These are phyloP conservation scores for Choanephora cucurbitarum DNA, from an alignment of 371 early-diverging fungal genomes.

Conservation along the genomic window DNA sequence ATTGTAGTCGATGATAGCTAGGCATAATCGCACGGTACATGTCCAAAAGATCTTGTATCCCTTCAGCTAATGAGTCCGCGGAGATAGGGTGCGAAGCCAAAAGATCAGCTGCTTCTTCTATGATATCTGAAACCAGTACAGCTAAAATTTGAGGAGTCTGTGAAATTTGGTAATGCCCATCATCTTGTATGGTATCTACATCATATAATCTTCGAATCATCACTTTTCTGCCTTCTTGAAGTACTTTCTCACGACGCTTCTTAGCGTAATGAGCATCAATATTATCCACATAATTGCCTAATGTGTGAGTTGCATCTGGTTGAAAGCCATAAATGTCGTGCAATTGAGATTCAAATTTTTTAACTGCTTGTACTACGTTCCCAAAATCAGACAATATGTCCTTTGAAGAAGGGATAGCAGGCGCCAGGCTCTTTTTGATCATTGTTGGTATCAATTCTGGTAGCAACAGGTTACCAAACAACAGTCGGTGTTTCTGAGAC, in stretches of 20 bases:
- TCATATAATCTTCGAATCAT: slow-evolving; percentile 49
- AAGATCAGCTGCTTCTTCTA: slow-evolving; percentile 37
- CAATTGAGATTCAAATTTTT: slow-evolving; percentile 16
- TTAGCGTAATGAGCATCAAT: slow-evolving; percentile 44
- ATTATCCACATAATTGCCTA: slow-evolving; percentile 24
- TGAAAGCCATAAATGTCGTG: slow-evolving; percentile 10
- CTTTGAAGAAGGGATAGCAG: slow-evolving; percentile 27
- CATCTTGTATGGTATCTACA: slow-evolving; percentile 22
- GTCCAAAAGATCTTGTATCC: slow-evolving; percentile 47
- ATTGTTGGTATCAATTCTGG: slow-evolving; percentile 18
- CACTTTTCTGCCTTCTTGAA: slow-evolving; percentile 39
- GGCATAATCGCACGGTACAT: slow-evolving; percentile 61
- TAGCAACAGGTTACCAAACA: slow-evolving; percentile 28
- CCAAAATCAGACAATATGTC: slow-evolving; percentile 21
- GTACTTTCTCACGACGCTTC: slow-evolving; percentile 32
- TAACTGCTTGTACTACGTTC: slow-evolving; percentile 13
- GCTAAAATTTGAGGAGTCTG: slow-evolving; percentile 44
- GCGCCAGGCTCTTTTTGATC: slow-evolving; percentile 14
- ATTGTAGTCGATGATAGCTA: slow-evolving; percentile 38
- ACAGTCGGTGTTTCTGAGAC: slow-evolving; percentile 1
- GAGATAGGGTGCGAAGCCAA: slow-evolving; percentile 37
- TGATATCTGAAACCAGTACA: slow-evolving; percentile 33
- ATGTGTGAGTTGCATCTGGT: neutral
- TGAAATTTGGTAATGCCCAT: slow-evolving; percentile 35
- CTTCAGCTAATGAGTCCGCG: slow-evolving; percentile 29